Conservation (phyloP, 2,329 filamentous ascomycete species). For the Clonostachys chloroleuca region DNA sequence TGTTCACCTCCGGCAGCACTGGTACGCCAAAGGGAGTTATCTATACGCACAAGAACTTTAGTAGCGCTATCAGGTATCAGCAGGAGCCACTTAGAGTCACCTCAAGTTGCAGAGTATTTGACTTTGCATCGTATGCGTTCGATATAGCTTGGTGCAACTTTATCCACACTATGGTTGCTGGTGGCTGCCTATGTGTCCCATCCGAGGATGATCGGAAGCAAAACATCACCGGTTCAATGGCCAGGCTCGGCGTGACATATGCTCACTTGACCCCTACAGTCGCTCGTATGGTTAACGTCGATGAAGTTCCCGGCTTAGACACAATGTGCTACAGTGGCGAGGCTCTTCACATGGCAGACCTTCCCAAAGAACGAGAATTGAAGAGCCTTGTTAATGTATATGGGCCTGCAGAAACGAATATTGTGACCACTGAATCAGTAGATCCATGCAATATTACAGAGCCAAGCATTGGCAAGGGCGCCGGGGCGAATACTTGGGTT, state of each 20-base stretch:
- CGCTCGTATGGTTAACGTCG: background rate
- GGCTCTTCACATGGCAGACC: conserved; percentile 22
- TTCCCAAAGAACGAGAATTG: conserved; percentile 8
- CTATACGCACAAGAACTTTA: conserved; percentile 8
- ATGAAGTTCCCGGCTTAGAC: conserved; percentile 5
- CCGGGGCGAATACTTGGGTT: conserved; percentile 12
- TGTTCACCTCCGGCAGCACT: conserved; percentile 5
- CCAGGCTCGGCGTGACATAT: conserved; percentile 6
- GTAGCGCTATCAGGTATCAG: conserved; percentile 7
- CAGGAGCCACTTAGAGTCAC: background rate
- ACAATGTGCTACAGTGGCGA: conserved; percentile 11
- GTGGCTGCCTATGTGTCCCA: conserved; percentile 29
- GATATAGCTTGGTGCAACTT: conserved; percentile 29
- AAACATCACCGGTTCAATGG: conserved; percentile 6
- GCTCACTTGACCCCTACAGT: conserved; percentile 4
- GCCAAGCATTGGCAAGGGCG: conserved; percentile 1
- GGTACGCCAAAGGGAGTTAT: conserved; percentile 13
- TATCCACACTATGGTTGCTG: conserved; percentile 26
- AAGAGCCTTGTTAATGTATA: conserved; percentile 31
- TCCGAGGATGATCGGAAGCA: conserved; percentile 5
- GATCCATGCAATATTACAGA: background rate
- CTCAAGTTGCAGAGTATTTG: conserved; percentile 7
- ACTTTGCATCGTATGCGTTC: conserved; percentile 25
- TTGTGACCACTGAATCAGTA: background rate
- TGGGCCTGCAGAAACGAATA: background rate